A percentile compares a stretch with the other conserved stretches of the same genome.
These are phyloP conservation scores for Floccularia luteovirens DNA, from an alignment of 768 basidiomycete species.

Conservation along the genomic window DNA sequence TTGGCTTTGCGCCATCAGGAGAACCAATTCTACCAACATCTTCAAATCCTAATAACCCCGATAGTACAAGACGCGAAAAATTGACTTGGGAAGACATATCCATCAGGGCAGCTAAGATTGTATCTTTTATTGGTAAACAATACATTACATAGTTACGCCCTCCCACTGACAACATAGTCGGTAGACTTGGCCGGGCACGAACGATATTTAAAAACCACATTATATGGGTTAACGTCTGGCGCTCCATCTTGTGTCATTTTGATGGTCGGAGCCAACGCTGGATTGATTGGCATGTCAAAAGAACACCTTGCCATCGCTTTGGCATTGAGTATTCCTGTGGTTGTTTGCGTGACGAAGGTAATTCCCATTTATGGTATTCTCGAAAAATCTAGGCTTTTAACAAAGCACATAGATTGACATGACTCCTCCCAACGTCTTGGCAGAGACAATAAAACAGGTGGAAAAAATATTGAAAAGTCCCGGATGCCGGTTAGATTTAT, in stretches of 20 bases:
- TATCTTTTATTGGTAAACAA: conserved; percentile 80
- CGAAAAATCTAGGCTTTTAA: not conserved
- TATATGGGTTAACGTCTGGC: conserved; percentile 92
- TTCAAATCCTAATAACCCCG: conserved; percentile 46
- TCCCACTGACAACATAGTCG: conserved; percentile 1
- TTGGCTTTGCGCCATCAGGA: conserved; percentile 79
- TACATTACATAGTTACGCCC: not conserved
- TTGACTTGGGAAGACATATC: conserved; percentile 96
- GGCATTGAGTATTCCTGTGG: conserved; percentile 88
- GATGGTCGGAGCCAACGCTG: conserved; percentile 94
- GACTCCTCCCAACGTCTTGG: conserved; percentile 88
- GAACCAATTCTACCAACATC: conserved; percentile 70
- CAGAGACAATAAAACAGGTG: conserved; percentile 90
- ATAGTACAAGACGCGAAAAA: conserved; percentile 73
- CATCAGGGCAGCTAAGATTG: conserved; percentile 79
- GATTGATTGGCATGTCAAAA: conserved; percentile 87
- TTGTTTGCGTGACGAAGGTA: conserved; percentile 93
- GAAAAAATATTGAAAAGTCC: conserved; percentile 89
- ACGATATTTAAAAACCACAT: conserved; percentile 84
- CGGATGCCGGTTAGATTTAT: conserved; percentile 66
- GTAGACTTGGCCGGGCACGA: conserved; percentile 95
- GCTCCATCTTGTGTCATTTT: conserved; percentile 89
- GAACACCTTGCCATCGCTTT: conserved; percentile 95
- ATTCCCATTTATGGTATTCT: conserved; percentile 3
- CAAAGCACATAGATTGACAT: conserved; percentile 77